Evolutionary conservation across 441 rosid species (phyloP), one percentile per base, ranked within the genome.

Genomic region (Brassica hybrid): DNA sequence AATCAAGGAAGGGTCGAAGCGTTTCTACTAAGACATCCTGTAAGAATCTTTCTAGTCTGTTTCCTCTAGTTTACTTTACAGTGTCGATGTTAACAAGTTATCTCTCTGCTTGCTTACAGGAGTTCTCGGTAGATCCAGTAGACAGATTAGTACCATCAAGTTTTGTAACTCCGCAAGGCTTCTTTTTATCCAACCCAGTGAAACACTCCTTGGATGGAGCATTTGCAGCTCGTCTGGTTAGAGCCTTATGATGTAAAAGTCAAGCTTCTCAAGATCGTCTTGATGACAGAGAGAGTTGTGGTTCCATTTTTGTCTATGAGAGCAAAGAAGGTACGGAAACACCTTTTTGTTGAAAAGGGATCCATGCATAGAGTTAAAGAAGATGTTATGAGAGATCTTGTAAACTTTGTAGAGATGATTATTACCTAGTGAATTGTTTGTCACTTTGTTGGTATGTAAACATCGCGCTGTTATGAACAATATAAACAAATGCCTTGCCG

Each of bases 171-270:
- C 69, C 85, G 8, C 76, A 48, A 45, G 93, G 97, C 59, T 18
- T 54, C 59, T 16, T 54, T 54, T 54, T 54, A 7, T 54, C 21
- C 59, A 73, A 88, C 85, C 98, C 98, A 1, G 84, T 89, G 62
- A 83, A 87, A 63, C 97, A 95, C 69, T 86, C 88, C 10, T 84
- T 91, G 13, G 97, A 93, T 75, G 97, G 97, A 21, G 92, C 97
- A 59, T 95, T 90, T 85, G 97, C 97, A 67, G 95, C 98, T 67
- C 93, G 97, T 72, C 86, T 93, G 12, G 69, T 88, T 75, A 83
- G 84, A 65, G 63, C 84, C 36, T 76, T 19, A 2, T 89, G 82
- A 88, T 5, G 58, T 36, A 32, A 64, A 79, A 43, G 71, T 62
- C 4, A 41, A 61, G 56, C 30, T 34, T 34, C 65, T 8, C 14